A percentile compares a stretch with the other conserved stretches of the same genome.
Conservation (phyloP, 495 filamentous ascomycete species). For the Neurospora cerealis region DNA sequence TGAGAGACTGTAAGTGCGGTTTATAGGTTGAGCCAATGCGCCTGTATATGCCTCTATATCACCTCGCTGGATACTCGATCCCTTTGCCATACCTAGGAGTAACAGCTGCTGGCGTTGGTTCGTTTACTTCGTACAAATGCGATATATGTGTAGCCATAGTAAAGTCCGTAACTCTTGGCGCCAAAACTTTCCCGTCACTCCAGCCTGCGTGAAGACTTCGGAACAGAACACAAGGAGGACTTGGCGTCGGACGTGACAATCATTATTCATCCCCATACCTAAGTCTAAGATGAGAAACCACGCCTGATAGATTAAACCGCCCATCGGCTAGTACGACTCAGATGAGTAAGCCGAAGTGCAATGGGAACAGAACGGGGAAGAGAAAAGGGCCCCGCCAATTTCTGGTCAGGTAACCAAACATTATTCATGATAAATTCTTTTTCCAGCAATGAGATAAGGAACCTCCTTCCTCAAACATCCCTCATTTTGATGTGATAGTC, state of each 20-base stretch:
- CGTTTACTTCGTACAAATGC: not conserved
- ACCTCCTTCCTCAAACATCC: not conserved
- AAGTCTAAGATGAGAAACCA: not conserved
- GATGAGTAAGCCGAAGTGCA: not conserved
- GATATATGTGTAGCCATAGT: not conserved
- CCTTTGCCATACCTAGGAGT: not conserved
- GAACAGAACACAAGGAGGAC: not conserved
- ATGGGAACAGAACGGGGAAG: not conserved
- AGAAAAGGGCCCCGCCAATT: not conserved
- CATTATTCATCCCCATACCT: not conserved
- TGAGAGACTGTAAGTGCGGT: not conserved
- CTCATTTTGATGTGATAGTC: not conserved
- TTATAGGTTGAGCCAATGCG: not conserved
- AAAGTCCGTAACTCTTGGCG: not conserved
- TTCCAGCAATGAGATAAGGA: not conserved
- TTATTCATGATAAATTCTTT: not conserved
- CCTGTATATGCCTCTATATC: not conserved
- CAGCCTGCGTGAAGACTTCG: not conserved
- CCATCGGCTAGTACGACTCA: not conserved
- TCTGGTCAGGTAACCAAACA: not conserved
- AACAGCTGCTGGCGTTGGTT: not conserved
- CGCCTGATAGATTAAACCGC: not conserved
- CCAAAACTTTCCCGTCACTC: not conserved
- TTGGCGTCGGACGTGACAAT: not conserved
- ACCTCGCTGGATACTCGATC: not conserved